Evolutionary conservation across 306 rosid genomes (phyloP).

Genomic region (Acacia crassicarpa): DNA sequence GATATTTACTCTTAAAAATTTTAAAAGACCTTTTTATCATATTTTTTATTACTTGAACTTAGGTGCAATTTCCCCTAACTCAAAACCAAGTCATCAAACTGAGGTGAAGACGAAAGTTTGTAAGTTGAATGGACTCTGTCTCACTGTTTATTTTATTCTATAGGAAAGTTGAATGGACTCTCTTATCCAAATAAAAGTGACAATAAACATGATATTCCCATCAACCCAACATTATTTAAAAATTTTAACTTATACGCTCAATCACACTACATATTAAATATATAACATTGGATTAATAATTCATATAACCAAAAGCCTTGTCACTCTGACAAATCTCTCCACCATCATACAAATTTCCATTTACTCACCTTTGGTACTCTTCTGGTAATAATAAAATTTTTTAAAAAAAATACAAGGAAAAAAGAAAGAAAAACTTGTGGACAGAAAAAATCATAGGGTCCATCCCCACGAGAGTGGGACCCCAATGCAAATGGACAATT

Average conservation of each 20-base stretch:
- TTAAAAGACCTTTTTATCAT: no score
- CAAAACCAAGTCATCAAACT: not conserved
- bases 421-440: not conserved
- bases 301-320: no score
- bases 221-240: not conserved
- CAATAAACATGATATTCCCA: not conserved
- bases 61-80: not conserved
- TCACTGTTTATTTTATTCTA: no score
- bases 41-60: no score
- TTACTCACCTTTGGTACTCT: not conserved
- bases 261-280: not conserved
- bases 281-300: not conserved
- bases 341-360: not conserved
- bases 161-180: not conserved
- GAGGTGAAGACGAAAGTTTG: no score
- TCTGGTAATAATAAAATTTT: no score
- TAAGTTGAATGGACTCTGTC: not conserved
- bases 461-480: not conserved
- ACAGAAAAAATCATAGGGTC: not conserved
- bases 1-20: no score
- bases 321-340: not conserved
- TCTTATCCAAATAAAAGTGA: not conserved
- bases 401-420: not conserved
- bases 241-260: not conserved
- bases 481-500: conserved; percentile 13